These are phyloP conservation scores for Penicillium canariense DNA, from an alignment of 495 filamentous ascomycete genomes.

Conservation along the genomic window DNA sequence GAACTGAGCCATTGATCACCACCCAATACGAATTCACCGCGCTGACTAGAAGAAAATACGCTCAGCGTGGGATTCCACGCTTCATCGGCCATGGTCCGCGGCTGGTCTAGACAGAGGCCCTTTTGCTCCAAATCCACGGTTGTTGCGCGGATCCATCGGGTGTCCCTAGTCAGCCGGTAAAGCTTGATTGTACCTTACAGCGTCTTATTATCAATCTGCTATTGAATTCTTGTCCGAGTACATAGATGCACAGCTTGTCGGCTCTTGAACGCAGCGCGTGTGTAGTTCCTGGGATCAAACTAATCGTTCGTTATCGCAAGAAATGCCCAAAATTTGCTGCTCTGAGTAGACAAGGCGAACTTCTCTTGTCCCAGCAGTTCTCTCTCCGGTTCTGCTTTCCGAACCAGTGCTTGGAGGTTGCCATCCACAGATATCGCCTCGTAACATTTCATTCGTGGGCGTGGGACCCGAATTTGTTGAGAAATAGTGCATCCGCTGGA, in stretches of 20 bases:
- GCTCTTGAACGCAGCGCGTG: too few species aligned
- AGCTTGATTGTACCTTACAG: neutral
- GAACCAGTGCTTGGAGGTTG: neutral
- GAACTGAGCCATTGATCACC: too few species aligned
- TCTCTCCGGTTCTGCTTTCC: slow-evolving; percentile 4
- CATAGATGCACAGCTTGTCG: too few species aligned
- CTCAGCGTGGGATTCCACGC: neutral
- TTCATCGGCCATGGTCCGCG: neutral
- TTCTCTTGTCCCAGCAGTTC: neutral
- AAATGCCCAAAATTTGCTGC: neutral
- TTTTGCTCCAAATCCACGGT: slow-evolving; percentile 1
- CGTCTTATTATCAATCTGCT: neutral
- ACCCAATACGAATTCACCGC: too few species aligned
- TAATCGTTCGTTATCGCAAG: neutral
- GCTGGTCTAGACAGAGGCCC: slow-evolving; percentile 11
- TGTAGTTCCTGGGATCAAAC: too few species aligned
- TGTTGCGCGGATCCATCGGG: neutral
- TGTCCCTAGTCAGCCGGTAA: neutral
- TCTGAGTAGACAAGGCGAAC: neutral
- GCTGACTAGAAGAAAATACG: too few species aligned
- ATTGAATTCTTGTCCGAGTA: neutral
- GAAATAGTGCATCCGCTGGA: too few species aligned
- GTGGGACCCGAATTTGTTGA: slow-evolving; percentile 10
- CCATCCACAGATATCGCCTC: slow-evolving; percentile 1
- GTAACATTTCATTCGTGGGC: slow-evolving; percentile 22